Conservation (phyloP, 106 monocot species). For the Phalaenopsis equestris region DNA sequence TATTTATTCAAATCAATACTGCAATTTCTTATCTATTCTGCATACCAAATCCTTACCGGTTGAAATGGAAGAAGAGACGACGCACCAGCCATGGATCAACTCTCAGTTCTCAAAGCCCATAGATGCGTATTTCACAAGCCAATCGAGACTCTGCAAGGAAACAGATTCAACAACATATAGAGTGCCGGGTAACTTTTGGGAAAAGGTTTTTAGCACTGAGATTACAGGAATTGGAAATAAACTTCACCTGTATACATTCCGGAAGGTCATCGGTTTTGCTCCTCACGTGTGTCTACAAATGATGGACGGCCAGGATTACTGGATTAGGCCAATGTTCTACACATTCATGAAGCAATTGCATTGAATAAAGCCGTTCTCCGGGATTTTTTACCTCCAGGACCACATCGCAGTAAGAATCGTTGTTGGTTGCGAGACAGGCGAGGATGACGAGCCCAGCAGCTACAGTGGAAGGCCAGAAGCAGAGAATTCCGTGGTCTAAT, state of each 20-base stretch:
- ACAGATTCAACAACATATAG: no score
- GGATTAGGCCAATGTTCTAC: background rate
- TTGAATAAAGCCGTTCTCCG: background rate
- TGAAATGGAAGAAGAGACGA: background rate
- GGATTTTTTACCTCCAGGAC: slow-evolving; percentile 67
- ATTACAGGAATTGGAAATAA: background rate
- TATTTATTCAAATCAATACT: background rate
- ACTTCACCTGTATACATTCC: slow-evolving; percentile 70
- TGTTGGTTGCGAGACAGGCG: slow-evolving; percentile 56
- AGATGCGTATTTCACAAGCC: slow-evolving; percentile 57
- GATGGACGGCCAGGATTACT: background rate
- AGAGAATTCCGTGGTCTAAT: slow-evolving; percentile 63
- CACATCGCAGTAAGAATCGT: slow-evolving; percentile 41
- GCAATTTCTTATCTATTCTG: background rate
- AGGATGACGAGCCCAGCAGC: slow-evolving; percentile 92
- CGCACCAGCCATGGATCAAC: background rate
- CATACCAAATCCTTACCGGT: background rate
- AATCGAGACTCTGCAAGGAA: slow-evolving; percentile 57
- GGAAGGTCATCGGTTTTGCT: slow-evolving; percentile 77
- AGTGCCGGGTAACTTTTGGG: background rate
- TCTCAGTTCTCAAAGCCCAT: slow-evolving; percentile 2
- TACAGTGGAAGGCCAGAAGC: slow-evolving; percentile 88
- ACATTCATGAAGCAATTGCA: background rate
- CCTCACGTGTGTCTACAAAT: slow-evolving; percentile 75
- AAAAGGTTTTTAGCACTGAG: background rate